A percentile compares a stretch with the other conserved stretches of the same genome.
phyloP scores from a whole-genome alignment of 768 basidiomycete species.

The Scleroderma citrinum region DNA sequence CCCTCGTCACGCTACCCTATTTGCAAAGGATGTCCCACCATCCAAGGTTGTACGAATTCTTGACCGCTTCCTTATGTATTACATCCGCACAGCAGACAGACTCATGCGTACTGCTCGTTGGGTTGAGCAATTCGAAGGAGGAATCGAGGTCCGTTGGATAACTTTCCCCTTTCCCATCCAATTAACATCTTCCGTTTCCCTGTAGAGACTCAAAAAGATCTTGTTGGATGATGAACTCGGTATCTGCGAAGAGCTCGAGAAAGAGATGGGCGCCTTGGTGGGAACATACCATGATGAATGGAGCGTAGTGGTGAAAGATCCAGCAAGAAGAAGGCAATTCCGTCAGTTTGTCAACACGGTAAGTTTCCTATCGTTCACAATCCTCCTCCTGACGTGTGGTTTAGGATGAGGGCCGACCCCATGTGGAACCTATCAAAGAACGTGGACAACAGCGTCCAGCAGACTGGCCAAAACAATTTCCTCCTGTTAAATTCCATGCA shows the following conservation, averaged over 20 bases:
- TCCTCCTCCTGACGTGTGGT: background rate
- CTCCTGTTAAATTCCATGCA: conserved; percentile 39
- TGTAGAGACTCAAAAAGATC: conserved; percentile 53
- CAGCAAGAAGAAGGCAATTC: conserved; percentile 43
- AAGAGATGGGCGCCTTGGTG: conserved; percentile 58
- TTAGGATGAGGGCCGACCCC: conserved; percentile 34
- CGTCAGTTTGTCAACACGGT: conserved; percentile 64
- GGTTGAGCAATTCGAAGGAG: conserved; percentile 66
- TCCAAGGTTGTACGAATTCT: conserved; percentile 55
- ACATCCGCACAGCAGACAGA: conserved; percentile 68
- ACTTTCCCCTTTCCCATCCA: background rate
- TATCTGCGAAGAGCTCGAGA: conserved; percentile 64
- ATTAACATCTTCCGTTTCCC: background rate
- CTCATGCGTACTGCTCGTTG: conserved; percentile 69
- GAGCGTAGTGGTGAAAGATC: conserved; percentile 55
- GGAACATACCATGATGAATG: conserved; percentile 67
- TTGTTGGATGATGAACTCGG: conserved; percentile 67
- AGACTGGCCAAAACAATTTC: conserved; percentile 58
- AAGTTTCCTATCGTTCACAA: conserved; percentile 1
- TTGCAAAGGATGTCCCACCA: conserved; percentile 63
- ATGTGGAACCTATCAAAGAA: conserved; percentile 50
- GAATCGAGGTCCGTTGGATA: conserved; percentile 42
- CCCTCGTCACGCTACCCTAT: conserved; percentile 56
- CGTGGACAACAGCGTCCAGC: conserved; percentile 60
- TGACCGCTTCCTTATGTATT: conserved; percentile 62